A percentile compares a stretch with the other conserved stretches of the same genome.
phyloP scores from a whole-genome alignment of 2,329 filamentous ascomycete species.

The Penicillium griseofulvum region DNA sequence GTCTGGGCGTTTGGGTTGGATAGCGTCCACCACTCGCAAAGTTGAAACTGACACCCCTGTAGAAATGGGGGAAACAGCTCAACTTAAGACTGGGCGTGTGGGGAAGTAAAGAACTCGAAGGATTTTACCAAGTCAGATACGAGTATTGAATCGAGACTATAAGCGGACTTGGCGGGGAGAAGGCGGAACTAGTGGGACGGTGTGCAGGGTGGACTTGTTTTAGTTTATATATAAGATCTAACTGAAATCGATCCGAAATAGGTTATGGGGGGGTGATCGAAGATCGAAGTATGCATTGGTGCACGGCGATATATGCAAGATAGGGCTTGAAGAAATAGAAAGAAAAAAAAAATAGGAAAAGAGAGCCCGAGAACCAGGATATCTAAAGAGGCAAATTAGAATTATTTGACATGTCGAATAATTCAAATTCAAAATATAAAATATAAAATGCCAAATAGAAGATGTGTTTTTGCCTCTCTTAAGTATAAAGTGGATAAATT shows the following conservation, averaged over 20 bases:
- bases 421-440: slow-evolving; percentile 2
- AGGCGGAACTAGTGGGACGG: slow-evolving; percentile 4
- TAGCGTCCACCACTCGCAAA: slow-evolving; percentile 2
- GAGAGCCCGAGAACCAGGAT: neutral
- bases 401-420: slow-evolving; percentile 15
- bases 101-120: neutral
- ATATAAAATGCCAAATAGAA: too few relatives aligned
- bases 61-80: neutral
- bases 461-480: too few relatives aligned
- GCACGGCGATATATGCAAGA: neutral
- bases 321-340: neutral
- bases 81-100: slow-evolving; percentile 3
- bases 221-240: neutral
- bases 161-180: neutral
- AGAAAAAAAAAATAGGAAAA: neutral
- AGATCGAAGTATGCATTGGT: neutral
- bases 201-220: neutral
- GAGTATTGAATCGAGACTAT: neutral
- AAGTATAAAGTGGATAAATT: neutral
- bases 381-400: neutral
- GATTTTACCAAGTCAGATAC: neutral
- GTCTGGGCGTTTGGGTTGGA: neutral
- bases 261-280: neutral
- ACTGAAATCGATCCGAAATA: neutral
- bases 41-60: slow-evolving; percentile 3